These are phyloP conservation scores for Microstegium vimineum DNA, from an alignment of 176 grass and related monocot species.

Conservation along the genomic window DNA sequence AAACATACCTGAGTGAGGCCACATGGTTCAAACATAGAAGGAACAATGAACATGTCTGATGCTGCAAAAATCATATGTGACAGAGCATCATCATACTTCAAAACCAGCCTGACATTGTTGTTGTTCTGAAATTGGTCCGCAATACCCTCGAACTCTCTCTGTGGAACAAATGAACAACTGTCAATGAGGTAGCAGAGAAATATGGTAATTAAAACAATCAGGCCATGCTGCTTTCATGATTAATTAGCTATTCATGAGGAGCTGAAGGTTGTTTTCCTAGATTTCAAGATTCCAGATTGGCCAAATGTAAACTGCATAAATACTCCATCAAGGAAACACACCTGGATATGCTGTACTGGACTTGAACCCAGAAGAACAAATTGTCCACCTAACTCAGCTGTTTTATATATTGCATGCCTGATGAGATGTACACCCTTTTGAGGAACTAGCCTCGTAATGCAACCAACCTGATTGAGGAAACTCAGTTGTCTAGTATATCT, in stretches of 20 bases:
- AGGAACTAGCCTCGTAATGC: conserved; percentile 87
- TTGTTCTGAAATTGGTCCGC: conserved; percentile 71
- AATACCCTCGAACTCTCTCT: conserved; percentile 93
- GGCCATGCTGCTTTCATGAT: neutral
- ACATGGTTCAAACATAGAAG: conserved; percentile 97
- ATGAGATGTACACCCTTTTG: conserved; percentile 99
- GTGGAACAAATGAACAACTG: conserved; percentile 28
- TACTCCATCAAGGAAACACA: conserved; percentile 26
- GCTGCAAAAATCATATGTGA: conserved; percentile 94
- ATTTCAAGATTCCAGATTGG: conserved; percentile 6
- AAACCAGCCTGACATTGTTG: conserved; percentile 56
- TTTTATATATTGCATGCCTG: conserved; percentile 88
- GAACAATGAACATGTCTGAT: conserved; percentile 96
- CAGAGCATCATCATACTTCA: conserved; percentile 91
- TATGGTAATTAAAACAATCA: neutral
- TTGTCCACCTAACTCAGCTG: conserved; percentile 84
- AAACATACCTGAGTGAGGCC: conserved; percentile 89
- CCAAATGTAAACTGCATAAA: neutral
- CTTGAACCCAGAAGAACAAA: conserved; percentile 97
- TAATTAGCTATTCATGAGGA: conserved; percentile 13
- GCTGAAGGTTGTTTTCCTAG: neutral
- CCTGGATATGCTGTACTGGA: conserved; percentile 88
- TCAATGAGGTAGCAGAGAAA: neutral
- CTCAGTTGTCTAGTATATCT: conserved; percentile 23
- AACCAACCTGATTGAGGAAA: conserved; percentile 67